Evolutionary conservation across 2,329 filamentous ascomycete genomes (phyloP).

Genomic region (Scedosporium minutisporum): DNA sequence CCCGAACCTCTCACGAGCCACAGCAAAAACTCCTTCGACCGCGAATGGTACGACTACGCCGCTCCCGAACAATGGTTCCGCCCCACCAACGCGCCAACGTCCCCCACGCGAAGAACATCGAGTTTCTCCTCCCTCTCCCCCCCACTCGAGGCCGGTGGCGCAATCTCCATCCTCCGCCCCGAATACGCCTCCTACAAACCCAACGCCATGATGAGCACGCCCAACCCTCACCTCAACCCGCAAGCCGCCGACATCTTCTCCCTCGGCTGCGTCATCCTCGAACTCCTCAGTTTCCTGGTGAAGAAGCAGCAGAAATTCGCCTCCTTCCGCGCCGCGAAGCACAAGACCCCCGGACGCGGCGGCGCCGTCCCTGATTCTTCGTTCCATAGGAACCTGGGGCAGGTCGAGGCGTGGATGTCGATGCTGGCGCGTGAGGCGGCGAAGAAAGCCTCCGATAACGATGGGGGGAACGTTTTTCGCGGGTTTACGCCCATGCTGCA

Average conservation of each 20-base stretch:
- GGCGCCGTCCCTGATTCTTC: slow-evolving; percentile 58
- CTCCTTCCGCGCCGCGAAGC: slow-evolving; percentile 55
- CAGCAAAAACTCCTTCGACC: slow-evolving; percentile 43
- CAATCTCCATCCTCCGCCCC: slow-evolving; percentile 25
- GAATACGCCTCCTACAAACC: slow-evolving; percentile 17
- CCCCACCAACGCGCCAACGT: slow-evolving; percentile 23
- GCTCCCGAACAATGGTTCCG: slow-evolving; percentile 57
- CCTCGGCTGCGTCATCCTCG: slow-evolving; percentile 61
- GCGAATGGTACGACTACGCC: slow-evolving; percentile 63
- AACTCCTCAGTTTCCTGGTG: slow-evolving; percentile 59
- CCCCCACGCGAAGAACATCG: slow-evolving; percentile 21
- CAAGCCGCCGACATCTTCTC: slow-evolving; percentile 64
- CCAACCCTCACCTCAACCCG: slow-evolving; percentile 36
- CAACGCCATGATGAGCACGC: slow-evolving; percentile 24
- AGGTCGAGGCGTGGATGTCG: slow-evolving; percentile 60
- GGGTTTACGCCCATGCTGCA: slow-evolving; percentile 43
- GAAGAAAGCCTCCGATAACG: slow-evolving; percentile 29
- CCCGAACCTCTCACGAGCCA: slow-evolving; percentile 30
- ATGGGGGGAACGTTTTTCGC: slow-evolving; percentile 35
- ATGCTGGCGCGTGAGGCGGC: slow-evolving; percentile 48
- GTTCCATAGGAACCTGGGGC: slow-evolving; percentile 61
- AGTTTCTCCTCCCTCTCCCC: slow-evolving; percentile 18
- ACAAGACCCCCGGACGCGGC: slow-evolving; percentile 47
- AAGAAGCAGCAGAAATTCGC: slow-evolving; percentile 59
- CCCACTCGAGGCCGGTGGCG: slow-evolving; percentile 24